A percentile compares a stretch with the other conserved stretches of the same genome.
These are phyloP conservation scores for Dactylonectria macrodidyma DNA, from an alignment of 2,329 filamentous ascomycete genomes.

Conservation along the genomic window DNA sequence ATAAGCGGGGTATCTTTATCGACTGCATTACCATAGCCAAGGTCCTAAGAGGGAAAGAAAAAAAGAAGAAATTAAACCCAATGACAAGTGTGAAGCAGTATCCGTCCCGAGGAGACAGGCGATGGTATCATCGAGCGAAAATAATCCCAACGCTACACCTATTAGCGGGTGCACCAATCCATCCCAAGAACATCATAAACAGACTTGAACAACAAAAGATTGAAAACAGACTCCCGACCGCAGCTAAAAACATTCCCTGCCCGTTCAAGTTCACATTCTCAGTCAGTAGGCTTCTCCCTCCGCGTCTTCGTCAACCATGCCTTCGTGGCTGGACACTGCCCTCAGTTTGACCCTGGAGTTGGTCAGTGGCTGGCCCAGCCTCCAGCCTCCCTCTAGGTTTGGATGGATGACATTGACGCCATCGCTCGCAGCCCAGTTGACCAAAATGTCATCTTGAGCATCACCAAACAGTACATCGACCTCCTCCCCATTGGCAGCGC, in stretches of 20 bases:
- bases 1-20: not conserved
- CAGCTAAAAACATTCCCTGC: not conserved
- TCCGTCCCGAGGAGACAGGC: slow-evolving; percentile 11
- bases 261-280: not conserved
- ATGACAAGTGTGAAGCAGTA: not conserved
- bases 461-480: slow-evolving; percentile 57
- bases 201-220: not conserved
- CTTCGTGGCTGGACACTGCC: slow-evolving; percentile 19
- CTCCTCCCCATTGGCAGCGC: slow-evolving; percentile 50
- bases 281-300: slow-evolving; percentile 47
- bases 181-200: not conserved
- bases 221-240: slow-evolving; percentile 4
- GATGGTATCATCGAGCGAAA: slow-evolving; percentile 18
- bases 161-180: slow-evolving; percentile 12
- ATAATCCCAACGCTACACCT: slow-evolving; percentile 15
- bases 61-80: not conserved
- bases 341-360: slow-evolving; percentile 32
- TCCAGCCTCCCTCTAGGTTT: slow-evolving; percentile 48
- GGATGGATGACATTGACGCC: slow-evolving; percentile 56
- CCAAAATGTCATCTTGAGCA: slow-evolving; percentile 55
- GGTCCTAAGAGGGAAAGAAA: not conserved
- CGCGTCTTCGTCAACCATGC: slow-evolving; percentile 45
- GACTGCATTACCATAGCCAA: not conserved
- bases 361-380: slow-evolving; percentile 52
- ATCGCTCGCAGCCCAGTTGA: slow-evolving; percentile 55